Base-by-base conservation (phyloP, 192 early-diverging fungal genomes). In the Podila epicladia region DNA sequence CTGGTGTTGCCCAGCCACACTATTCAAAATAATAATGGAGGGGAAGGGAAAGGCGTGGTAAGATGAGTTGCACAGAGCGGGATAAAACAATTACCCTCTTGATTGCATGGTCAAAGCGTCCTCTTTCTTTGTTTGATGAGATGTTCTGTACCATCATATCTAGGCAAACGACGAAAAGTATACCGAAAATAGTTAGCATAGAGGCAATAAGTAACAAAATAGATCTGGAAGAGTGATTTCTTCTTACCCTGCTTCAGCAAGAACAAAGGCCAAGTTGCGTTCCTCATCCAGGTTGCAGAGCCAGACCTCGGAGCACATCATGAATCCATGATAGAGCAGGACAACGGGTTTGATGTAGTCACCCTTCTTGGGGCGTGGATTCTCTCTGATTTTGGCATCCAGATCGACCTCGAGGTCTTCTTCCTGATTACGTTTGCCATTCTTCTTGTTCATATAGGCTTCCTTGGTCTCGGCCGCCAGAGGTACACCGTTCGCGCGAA, bases 1-100 rank as follows among this genome's bases (percentile, higher is more conserved):
- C 97, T 87, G 26, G 94, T 92, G 75, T 99, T 98, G 28, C 95
- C 96, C 9, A 99, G 75, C 97, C 97, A 99, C 0, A 99, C 83
- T 85, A 60, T 37, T 9, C 20, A 64, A 19, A 49, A 37, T 37
- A 37, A n/a, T n/a, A 37, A 37, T 11, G 26, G n/a, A 35, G 29
- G 12, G 35, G 60, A 67, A 62, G 31, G 24, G 82, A 86, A 48
- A 48, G 20, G 3, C 24, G 2, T 17, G 9, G 13, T n/a, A 28
- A 15, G 15, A 58, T 20, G 29, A 55, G 53, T 24, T 45, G 8
- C 2, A 17, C 41, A 1, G 41, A 15, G 41, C 4, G 13, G 15
- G 41, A 45, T 45, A 12, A 45, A 45, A 4, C 4, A 15, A 45
- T 15, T 45, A 17, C 41, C 41, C 7, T 0, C 41, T 45, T 1